Evolutionary conservation across 2,329 filamentous ascomycete genomes (phyloP), one percentile per base, ranked within the genome.

Genomic region (Cordyceps fumosorosea): DNA sequence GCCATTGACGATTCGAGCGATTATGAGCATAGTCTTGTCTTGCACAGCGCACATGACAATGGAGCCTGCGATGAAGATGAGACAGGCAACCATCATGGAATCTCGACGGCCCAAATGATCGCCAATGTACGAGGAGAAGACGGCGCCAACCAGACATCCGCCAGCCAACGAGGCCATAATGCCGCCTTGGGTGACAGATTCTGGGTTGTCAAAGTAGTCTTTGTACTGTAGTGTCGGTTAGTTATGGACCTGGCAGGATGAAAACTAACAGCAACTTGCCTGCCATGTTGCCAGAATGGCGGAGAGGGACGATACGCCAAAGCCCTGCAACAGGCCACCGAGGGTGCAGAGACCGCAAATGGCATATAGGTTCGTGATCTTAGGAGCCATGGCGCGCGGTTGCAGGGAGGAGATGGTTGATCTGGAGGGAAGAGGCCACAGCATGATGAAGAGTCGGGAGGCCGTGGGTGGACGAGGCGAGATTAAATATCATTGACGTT

Each of bases 1-100:
- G 57, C 86, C 85, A 69, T 86, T 87, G 72, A 88, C 78, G 65
- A 86, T 75, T 60, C 80, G 78, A n/a, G 80, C 80, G 22, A 76
- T 77, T 57, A 81, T 80, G 18, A 85, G 67, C 60, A 65, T 69
- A 24, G 66, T 64, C 18, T 59, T 62, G 20, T 67, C 65, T 48
- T 69, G 67, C 5, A 67, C 64, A 5, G 66, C 65, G 11, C 65
- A 66, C 63, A 66, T 65, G 34, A 66, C 34, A 20, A 56, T 61
- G 24, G 63, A 66, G 11, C 67, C 67, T 3, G 56, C 50, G 42
- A 68, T 63, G 64, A 66, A 69, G 52, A 67, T 66, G 54, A 67
- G 53, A 42, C 66, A 68, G 48, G 64, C 67, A 57, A 68, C 60
- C 52, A 65, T 63, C 53, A 68, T 66, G 45, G 65, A 66, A 40